These are phyloP conservation scores for Cladophialophora exuberans DNA, from an alignment of 2,329 filamentous ascomycete genomes.

Conservation along the genomic window DNA sequence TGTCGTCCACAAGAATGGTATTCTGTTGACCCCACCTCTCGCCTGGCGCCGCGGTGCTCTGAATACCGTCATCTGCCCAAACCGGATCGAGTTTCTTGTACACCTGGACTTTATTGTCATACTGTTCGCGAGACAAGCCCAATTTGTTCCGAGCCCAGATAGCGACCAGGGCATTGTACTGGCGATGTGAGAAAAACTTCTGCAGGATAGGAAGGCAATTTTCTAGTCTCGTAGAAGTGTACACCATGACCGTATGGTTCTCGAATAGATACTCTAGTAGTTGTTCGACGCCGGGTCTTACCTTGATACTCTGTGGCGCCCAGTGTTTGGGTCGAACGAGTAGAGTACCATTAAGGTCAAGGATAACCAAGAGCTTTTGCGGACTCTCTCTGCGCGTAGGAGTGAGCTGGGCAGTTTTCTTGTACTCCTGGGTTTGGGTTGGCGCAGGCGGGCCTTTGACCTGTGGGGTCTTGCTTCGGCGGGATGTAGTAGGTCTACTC, in stretches of 20 bases:
- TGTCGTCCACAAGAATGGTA: conserved; percentile 89
- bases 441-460: conserved; percentile 50
- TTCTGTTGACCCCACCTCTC: conserved; percentile 75
- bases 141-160: conserved; percentile 81
- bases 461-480: conserved; percentile 2
- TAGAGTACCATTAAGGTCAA: conserved; percentile 93
- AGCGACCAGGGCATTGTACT: conserved; percentile 63
- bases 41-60: conserved; percentile 44
- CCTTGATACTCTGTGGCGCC: conserved; percentile 58
- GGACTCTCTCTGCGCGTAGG: conserved; percentile 51
- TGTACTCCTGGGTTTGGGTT: conserved; percentile 62
- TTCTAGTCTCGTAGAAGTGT: conserved; percentile 78
- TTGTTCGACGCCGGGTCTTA: conserved; percentile 66
- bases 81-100: conserved; percentile 81
- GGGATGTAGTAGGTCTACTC: neutral
- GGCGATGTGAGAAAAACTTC: conserved; percentile 60
- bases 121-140: conserved; percentile 67
- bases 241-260: conserved; percentile 80
- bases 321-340: conserved; percentile 66
- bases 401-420: conserved; percentile 55
- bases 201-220: conserved; percentile 73
- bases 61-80: conserved; percentile 61
- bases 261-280: conserved; percentile 77
- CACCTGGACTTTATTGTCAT: conserved; percentile 73
- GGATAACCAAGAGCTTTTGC: conserved; percentile 74